These are phyloP conservation scores for Paxillus involutus DNA, from an alignment of 768 basidiomycete genomes.

Conservation along the genomic window DNA sequence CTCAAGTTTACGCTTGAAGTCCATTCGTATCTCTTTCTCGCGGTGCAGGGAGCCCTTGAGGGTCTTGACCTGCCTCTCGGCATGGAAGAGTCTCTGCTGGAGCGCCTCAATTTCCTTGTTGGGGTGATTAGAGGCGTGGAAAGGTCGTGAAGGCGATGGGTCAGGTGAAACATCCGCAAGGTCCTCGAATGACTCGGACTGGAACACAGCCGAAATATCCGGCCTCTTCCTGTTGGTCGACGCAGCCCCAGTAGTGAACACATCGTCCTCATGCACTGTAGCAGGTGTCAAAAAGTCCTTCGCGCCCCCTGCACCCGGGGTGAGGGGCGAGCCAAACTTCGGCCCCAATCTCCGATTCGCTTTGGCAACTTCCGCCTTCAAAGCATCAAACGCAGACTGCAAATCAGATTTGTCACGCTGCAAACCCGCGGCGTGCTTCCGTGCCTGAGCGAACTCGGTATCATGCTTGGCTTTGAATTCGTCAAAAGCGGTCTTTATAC, in stretches of 20 bases:
- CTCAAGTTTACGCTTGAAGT: conserved; percentile 56
- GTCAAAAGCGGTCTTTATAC: conserved; percentile 58
- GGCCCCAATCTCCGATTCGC: conserved; percentile 57
- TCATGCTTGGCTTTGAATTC: conserved; percentile 91
- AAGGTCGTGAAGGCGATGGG: conserved; percentile 56
- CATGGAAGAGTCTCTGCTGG: conserved; percentile 80
- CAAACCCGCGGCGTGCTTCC: conserved; percentile 83
- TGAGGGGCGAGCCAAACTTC: conserved; percentile 70
- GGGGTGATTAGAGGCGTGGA: conserved; percentile 73
- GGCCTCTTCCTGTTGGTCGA: conserved; percentile 62
- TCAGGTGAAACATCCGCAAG: conserved; percentile 58
- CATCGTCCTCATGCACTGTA: conserved; percentile 55
- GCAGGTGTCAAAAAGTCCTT: conserved; percentile 60
- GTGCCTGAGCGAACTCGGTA: conserved; percentile 89
- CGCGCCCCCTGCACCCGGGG: conserved; percentile 52
- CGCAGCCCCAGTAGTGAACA: conserved; percentile 62
- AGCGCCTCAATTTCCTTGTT: conserved; percentile 80
- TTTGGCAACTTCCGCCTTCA: conserved; percentile 72
- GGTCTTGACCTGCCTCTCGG: conserved; percentile 82
- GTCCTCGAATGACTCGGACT: conserved; percentile 47
- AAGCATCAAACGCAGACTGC: conserved; percentile 72
- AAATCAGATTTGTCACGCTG: conserved; percentile 93
- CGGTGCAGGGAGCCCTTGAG: conserved; percentile 76
- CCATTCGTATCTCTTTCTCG: conserved; percentile 81
- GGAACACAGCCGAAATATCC: conserved; percentile 49